Evolutionary conservation across 2,329 filamentous ascomycete genomes (phyloP).

Genomic region (Arthrobotrys musiformis): DNA sequence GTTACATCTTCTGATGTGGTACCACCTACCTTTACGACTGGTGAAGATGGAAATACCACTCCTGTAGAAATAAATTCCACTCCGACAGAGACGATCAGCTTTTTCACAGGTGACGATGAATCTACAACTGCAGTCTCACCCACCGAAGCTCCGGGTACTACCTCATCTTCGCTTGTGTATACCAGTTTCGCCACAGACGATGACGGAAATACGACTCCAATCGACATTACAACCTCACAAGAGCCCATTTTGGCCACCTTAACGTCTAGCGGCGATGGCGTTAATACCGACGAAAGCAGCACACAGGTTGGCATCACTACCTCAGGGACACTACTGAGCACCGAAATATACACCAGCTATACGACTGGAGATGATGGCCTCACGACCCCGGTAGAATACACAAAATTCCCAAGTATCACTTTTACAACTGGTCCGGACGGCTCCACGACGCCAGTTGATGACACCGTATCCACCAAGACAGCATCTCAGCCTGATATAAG

Average conservation of each 20-base stretch:
- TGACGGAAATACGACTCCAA: not conserved
- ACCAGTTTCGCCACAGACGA: not conserved
- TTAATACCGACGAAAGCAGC: not conserved
- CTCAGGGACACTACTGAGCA: not conserved
- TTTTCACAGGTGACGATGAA: not conserved
- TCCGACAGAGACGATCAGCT: not conserved
- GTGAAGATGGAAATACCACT: not conserved
- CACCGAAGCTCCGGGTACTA: not conserved
- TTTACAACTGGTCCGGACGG: not conserved
- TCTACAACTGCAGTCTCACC: not conserved
- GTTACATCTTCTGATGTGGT: not conserved
- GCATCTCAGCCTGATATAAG: not conserved
- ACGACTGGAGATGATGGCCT: constrained; percentile 1
- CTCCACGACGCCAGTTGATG: not conserved
- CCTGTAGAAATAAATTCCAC: not conserved
- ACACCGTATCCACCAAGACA: not conserved
- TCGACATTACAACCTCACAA: not conserved
- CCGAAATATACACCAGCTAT: not conserved
- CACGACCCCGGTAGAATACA: not conserved
- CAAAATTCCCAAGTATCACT: not conserved
- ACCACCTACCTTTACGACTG: not conserved
- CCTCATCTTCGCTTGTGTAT: not conserved
- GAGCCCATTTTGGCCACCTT: not conserved
- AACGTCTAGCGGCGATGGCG: not conserved
- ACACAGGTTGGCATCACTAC: not conserved